A percentile compares a stretch with the other conserved stretches of the same genome.
Evolutionary conservation across 148 eudicot species (phyloP).

Genomic region (Amaranthus hypochondriacus): DNA sequence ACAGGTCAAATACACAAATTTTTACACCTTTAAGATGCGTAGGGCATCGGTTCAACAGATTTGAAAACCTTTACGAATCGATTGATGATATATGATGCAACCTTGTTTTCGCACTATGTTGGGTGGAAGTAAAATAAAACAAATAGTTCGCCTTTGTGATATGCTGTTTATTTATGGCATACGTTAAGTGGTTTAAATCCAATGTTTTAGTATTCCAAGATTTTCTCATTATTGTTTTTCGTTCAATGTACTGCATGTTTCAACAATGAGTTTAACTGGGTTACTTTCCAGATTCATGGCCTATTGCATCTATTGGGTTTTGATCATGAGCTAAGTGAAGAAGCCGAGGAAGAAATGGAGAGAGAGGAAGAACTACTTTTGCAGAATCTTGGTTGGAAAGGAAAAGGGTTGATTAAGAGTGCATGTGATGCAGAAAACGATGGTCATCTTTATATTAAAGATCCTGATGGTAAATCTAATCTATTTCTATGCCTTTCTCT

Average conservation of each 20-base stretch:
- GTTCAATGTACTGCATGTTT: not conserved
- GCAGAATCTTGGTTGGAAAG: slow-evolving; percentile 79
- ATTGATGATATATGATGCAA: no score
- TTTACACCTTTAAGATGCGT: no score
- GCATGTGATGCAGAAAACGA: slow-evolving; percentile 48
- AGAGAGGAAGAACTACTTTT: slow-evolving; percentile 63
- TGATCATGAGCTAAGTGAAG: slow-evolving; percentile 90
- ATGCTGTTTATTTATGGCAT: not conserved
- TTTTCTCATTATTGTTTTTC: not conserved
- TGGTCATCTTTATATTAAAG: slow-evolving; percentile 39
- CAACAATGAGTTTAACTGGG: slow-evolving; percentile 1
- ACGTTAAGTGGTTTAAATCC: not conserved
- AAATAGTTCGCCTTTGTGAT: not conserved
- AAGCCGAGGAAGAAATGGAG: slow-evolving; percentile 94
- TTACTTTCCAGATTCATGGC: slow-evolving; percentile 68
- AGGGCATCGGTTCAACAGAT: no score
- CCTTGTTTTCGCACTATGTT: no score
- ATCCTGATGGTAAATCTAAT: slow-evolving; percentile 52
- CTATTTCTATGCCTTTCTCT: slow-evolving; percentile 3
- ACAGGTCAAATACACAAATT: no score
- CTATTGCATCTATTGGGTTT: slow-evolving; percentile 86
- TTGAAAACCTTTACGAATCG: no score
- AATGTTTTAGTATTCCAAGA: not conserved
- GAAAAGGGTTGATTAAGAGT: slow-evolving; percentile 82
- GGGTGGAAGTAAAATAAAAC: no score